phyloP scores from a whole-genome alignment of 2,329 filamentous ascomycete species.

The Pezicula radicicola region DNA sequence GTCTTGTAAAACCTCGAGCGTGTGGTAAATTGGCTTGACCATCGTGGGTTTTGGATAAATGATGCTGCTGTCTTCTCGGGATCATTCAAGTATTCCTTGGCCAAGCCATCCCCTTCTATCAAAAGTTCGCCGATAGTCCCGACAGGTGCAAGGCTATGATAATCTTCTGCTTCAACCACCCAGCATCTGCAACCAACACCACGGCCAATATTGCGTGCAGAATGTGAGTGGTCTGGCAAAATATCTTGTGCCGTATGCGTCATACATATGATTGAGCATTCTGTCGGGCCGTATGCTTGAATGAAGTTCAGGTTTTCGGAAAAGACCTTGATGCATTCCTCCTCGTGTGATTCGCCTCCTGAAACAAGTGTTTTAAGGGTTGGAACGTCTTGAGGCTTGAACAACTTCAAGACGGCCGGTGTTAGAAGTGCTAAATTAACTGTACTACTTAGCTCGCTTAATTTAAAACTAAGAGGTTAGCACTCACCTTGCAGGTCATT shows the following conservation, averaged over 20 bases:
- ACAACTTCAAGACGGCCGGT: constrained; percentile 2
- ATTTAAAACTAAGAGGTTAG: too few relatives aligned
- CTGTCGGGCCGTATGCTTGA: constrained; percentile 73
- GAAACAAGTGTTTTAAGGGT: not conserved
- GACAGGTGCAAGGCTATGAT: constrained; percentile 1
- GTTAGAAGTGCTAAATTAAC: constrained; percentile 5
- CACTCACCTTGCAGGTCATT: not conserved
- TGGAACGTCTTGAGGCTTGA: not conserved
- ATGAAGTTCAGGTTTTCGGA: constrained; percentile 29
- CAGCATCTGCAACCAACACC: constrained; percentile 2
- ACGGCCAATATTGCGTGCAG: not conserved
- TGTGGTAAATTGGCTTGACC: constrained; percentile 1
- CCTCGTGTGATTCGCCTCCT: constrained; percentile 42
- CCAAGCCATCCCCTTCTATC: constrained; percentile 5
- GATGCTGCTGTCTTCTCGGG: not conserved
- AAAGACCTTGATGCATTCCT: constrained; percentile 45
- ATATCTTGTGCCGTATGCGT: too few relatives aligned
- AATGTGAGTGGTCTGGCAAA: too few relatives aligned
- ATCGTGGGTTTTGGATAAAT: constrained; percentile 10
- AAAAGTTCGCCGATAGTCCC: constrained; percentile 5
- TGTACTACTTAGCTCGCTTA: not conserved
- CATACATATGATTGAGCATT: constrained; percentile 48
- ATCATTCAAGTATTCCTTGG: constrained; percentile 8
- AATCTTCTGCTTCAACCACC: constrained; percentile 3
- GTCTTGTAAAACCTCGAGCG: constrained; percentile 26